A percentile compares a stretch with the other conserved stretches of the same genome.
These are phyloP conservation scores for Bocquillonia castaneifolia DNA, from an alignment of 441 rosid genomes.

Conservation along the genomic window DNA sequence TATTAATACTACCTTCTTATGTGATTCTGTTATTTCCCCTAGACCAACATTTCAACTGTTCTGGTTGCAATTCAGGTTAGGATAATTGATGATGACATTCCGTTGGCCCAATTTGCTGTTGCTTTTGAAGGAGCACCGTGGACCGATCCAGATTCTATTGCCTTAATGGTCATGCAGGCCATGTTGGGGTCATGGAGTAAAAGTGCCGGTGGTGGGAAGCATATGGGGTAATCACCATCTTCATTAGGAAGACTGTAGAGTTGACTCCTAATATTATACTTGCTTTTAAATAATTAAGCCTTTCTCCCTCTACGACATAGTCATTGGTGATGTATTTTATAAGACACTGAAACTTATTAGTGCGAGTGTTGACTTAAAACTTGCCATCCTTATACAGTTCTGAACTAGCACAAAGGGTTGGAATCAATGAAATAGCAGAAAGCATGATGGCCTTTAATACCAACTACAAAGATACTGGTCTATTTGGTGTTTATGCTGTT, in stretches of 20 bases:
- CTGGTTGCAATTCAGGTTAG: constrained; percentile 56
- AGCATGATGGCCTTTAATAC: constrained; percentile 98
- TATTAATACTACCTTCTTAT: constrained; percentile 5
- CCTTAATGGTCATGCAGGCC: constrained; percentile 95
- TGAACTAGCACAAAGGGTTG: constrained; percentile 78
- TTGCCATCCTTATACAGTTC: constrained; percentile 49
- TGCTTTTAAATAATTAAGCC: background rate
- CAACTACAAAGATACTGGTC: constrained; percentile 97
- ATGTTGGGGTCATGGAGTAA: constrained; percentile 98
- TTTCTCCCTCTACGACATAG: background rate
- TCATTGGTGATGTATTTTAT: background rate
- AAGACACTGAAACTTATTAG: background rate
- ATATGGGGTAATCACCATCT: constrained; percentile 73
- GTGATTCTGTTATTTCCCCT: constrained; percentile 11
- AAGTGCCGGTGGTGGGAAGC: constrained; percentile 85
- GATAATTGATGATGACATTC: constrained; percentile 83
- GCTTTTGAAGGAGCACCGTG: constrained; percentile 97
- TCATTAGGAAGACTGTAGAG: background rate
- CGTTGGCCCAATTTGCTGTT: constrained; percentile 96
- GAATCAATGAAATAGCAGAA: constrained; percentile 86
- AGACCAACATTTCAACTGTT: constrained; percentile 14
- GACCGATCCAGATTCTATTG: constrained; percentile 96
- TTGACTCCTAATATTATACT: background rate
- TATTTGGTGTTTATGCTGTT: constrained; percentile 93
- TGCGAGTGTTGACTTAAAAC: background rate